Evolutionary conservation across 2,329 filamentous ascomycete genomes (phyloP).

Genomic region (Orbilia ellipsospora): DNA sequence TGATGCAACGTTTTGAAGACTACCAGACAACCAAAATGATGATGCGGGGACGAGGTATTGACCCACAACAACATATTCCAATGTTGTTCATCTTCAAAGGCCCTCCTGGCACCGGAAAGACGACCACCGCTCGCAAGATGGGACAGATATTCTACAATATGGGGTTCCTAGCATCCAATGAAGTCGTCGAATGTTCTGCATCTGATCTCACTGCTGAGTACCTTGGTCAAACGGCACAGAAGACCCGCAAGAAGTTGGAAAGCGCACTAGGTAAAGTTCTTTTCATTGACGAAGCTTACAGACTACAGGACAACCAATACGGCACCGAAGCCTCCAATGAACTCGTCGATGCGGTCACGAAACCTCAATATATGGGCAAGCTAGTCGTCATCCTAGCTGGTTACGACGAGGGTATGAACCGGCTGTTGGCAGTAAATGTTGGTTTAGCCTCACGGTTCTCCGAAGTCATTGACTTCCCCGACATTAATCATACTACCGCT

Average conservation of each 20-base stretch:
- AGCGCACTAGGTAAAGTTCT: constrained; percentile 73
- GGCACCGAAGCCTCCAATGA: constrained; percentile 70
- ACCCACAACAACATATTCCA: constrained; percentile 71
- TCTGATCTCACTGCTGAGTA: constrained; percentile 76
- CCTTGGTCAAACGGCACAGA: constrained; percentile 76
- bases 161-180: constrained; percentile 71
- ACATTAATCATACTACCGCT: constrained; percentile 65
- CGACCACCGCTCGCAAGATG: constrained; percentile 77
- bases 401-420: constrained; percentile 75
- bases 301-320: constrained; percentile 70
- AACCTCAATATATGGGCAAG: constrained; percentile 70
- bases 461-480: constrained; percentile 70
- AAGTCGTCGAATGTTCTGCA: constrained; percentile 75
- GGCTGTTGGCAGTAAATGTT: constrained; percentile 71
- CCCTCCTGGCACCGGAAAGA: constrained; percentile 77
- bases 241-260: constrained; percentile 71
- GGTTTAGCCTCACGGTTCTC: constrained; percentile 75
- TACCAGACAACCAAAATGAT: constrained; percentile 68
- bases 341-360: constrained; percentile 67
- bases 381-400: constrained; percentile 76
- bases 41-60: constrained; percentile 67
- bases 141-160: constrained; percentile 80
- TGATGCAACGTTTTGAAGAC: constrained; percentile 68
- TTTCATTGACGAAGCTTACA: constrained; percentile 79
- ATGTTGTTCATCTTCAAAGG: constrained; percentile 78